Percentiles rank a stretch among this genome's conserved stretches.
These are phyloP conservation scores for Thoreauomyces humboldtii DNA, from an alignment of 192 early-diverging fungal genomes.

Conservation along the genomic window DNA sequence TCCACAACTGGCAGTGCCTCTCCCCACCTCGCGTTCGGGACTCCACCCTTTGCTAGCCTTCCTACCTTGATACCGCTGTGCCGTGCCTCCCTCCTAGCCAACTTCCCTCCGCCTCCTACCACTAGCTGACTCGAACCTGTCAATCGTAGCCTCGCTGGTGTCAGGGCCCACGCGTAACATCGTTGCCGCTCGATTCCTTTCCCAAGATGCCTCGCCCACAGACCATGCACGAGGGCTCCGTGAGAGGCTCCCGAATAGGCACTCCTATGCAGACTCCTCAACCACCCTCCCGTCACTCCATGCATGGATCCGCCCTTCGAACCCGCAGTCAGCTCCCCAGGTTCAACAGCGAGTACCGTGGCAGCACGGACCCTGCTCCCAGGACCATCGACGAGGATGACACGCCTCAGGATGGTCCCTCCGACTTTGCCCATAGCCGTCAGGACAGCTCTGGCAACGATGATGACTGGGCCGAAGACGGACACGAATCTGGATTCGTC, in stretches of 20 bases:
- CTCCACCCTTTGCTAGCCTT: too few relatives aligned
- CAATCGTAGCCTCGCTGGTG: too few relatives aligned
- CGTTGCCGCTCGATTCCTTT: too few relatives aligned
- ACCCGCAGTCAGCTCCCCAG: conserved; percentile 4
- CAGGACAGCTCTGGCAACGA: neutral
- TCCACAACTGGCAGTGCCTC: too few relatives aligned
- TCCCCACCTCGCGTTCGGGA: too few relatives aligned
- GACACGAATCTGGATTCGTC: conserved; percentile 18
- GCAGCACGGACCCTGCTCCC: neutral
- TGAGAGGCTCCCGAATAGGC: neutral
- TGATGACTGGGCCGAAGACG: conserved; percentile 12
- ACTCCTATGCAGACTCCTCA: neutral
- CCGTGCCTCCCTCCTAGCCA: too few relatives aligned
- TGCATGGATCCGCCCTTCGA: conserved; percentile 13
- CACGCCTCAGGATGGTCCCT: neutral
- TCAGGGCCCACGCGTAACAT: too few relatives aligned
- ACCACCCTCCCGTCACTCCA: conserved; percentile 5
- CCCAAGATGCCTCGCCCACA: conserved; percentile 27
- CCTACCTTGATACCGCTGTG: too few relatives aligned
- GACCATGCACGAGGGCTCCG: conserved; percentile 15
- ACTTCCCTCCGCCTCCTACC: too few relatives aligned
- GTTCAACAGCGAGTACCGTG: neutral
- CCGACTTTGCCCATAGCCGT: neutral
- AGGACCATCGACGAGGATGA: neutral
- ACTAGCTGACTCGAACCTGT: too few relatives aligned